Evolutionary conservation across 2,329 filamentous ascomycete genomes (phyloP).

Genomic region (Ceratocystis colombiana): DNA sequence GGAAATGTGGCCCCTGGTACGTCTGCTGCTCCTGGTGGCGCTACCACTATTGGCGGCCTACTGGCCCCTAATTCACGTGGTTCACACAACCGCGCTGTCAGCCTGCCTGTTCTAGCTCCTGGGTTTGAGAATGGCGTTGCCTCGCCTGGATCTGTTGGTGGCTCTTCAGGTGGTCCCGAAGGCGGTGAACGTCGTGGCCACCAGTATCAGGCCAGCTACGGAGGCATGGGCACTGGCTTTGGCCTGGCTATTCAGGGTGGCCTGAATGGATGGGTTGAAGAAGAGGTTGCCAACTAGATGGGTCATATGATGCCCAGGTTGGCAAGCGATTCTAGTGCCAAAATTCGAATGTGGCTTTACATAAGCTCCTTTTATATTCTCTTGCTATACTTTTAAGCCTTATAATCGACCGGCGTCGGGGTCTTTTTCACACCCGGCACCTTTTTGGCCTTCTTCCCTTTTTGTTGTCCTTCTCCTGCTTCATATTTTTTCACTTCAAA

Average conservation of each 20-base stretch:
- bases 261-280: slow-evolving; percentile 58
- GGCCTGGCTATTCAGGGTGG: slow-evolving; percentile 54
- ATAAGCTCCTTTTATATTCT: slow-evolving; percentile 19
- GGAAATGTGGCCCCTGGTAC: slow-evolving; percentile 34
- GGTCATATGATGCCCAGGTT: background rate
- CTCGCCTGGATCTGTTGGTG: slow-evolving; percentile 38
- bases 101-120: slow-evolving; percentile 62
- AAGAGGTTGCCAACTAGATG: slow-evolving; percentile 52
- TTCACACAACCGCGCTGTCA: slow-evolving; percentile 72
- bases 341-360: slow-evolving; percentile 19
- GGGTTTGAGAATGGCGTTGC: slow-evolving; percentile 52
- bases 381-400: slow-evolving; percentile 10
- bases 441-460: background rate
- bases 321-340: background rate
- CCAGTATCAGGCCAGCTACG: slow-evolving; percentile 55
- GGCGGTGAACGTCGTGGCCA: slow-evolving; percentile 52
- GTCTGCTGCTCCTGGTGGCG: slow-evolving; percentile 43
- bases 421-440: background rate
- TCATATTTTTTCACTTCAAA: slow-evolving; percentile 18
- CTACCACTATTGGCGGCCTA: slow-evolving; percentile 65
- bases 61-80: slow-evolving; percentile 57
- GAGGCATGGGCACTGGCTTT: slow-evolving; percentile 50
- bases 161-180: slow-evolving; percentile 27
- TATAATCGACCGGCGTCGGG: slow-evolving; percentile 22
- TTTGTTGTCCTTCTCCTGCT: slow-evolving; percentile 22